Evolutionary conservation across 2,329 filamentous ascomycete genomes (phyloP).

Genomic region (Verticillium nubilum): DNA sequence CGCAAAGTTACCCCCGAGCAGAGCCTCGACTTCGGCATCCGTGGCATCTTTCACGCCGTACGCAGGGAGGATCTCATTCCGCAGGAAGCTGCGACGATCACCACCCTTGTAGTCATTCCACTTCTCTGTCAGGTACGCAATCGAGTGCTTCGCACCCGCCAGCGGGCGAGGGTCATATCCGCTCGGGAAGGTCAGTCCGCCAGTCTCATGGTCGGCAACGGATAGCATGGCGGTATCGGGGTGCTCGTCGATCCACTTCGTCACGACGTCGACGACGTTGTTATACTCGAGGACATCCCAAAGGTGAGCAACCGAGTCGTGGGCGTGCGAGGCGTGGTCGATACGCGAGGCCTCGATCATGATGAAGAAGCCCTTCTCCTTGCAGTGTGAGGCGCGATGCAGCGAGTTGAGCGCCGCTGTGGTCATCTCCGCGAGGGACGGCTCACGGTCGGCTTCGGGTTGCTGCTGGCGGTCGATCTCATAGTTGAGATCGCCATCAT

Average conservation of each 20-base stretch:
- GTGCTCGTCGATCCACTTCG: conserved; percentile 29
- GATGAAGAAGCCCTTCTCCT: conserved; percentile 21
- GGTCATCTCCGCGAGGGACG: conserved; percentile 17
- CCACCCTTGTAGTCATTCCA: conserved; percentile 21
- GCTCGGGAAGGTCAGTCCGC: conserved; percentile 25
- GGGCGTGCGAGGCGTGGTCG: conserved; percentile 35
- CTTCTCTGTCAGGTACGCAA: conserved; percentile 18
- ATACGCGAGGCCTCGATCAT: conserved; percentile 28
- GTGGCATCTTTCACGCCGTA: conserved; percentile 23
- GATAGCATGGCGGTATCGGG: conserved; percentile 27
- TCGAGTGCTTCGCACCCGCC: conserved; percentile 15
- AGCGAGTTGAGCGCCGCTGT: conserved; percentile 26
- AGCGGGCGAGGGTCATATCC: conserved; percentile 25
- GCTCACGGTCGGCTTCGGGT: neutral
- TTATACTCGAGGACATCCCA: conserved; percentile 32
- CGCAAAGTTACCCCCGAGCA: conserved; percentile 16
- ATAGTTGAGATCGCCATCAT: conserved; percentile 24
- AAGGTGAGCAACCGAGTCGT: conserved; percentile 47
- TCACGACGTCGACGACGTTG: conserved; percentile 25
- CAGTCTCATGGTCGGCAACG: conserved; percentile 31
- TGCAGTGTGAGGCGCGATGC: conserved; percentile 21
- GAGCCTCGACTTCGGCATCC: conserved; percentile 16
- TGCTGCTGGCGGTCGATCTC: conserved; percentile 22
- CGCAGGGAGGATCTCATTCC: conserved; percentile 17
- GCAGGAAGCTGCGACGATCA: conserved; percentile 19